Evolutionary conservation across 2,329 filamentous ascomycete genomes (phyloP).

Genomic region (Drechslerella dactyloides): DNA sequence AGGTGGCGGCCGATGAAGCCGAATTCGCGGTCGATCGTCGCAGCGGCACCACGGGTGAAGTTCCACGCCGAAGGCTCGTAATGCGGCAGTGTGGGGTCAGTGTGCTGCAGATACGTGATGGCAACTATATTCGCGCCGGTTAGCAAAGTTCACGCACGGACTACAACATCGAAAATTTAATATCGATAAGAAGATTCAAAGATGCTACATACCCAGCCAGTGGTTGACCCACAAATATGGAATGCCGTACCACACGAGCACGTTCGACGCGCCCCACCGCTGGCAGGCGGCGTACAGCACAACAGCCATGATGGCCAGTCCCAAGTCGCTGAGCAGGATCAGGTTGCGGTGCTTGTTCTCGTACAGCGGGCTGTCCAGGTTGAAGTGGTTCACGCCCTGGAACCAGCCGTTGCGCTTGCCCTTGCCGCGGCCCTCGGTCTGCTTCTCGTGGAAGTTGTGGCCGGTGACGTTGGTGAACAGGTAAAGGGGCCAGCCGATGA

Average conservation of each 20-base stretch:
- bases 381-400: constrained; percentile 92
- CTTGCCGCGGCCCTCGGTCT: constrained; percentile 88
- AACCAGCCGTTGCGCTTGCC: constrained; percentile 86
- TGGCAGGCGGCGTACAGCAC: constrained; percentile 73
- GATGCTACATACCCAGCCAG: constrained; percentile 96
- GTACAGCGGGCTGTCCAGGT: constrained; percentile 84
- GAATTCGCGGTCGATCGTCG: constrained; percentile 96
- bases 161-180: too few species aligned
- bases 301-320: constrained; percentile 69
- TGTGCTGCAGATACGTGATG: constrained; percentile 97
- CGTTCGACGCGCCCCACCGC: constrained; percentile 81
- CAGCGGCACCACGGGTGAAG: constrained; percentile 89
- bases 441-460: constrained; percentile 90
- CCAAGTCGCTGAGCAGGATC: constrained; percentile 85
- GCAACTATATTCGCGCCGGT: constrained; percentile 65
- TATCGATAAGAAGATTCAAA: constrained; percentile 17
- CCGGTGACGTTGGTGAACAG: constrained; percentile 90
- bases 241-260: constrained; percentile 91
- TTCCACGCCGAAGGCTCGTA: constrained; percentile 87
- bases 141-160: constrained; percentile 14
- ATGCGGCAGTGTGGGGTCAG: constrained; percentile 90
- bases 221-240: constrained; percentile 99
- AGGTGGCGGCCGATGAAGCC: constrained; percentile 91
- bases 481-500: constrained; percentile 92
- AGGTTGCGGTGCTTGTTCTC: constrained; percentile 88